These are phyloP conservation scores for Jacaranda copaia DNA, from an alignment of 257 asterid genomes.

Conservation along the genomic window DNA sequence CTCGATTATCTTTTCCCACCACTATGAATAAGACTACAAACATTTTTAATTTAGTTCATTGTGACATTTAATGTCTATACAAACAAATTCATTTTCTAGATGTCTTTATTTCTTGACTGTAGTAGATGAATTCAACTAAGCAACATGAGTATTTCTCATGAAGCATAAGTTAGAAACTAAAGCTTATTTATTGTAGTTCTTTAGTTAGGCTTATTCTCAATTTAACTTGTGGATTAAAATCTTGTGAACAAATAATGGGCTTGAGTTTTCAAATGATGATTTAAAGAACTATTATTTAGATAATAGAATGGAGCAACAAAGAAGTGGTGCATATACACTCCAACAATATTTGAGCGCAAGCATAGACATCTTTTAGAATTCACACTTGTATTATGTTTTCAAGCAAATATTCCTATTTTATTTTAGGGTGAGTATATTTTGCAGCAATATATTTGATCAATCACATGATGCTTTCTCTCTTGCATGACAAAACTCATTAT, in stretches of 20 bases:
- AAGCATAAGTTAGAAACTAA: background rate
- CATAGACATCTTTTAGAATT: conserved; percentile 17
- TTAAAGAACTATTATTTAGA: background rate
- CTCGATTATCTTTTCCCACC: background rate
- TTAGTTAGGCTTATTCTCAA: background rate
- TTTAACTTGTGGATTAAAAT: background rate
- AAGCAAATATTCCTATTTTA: background rate
- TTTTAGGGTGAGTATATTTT: conserved; percentile 28
- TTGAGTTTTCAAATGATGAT: background rate
- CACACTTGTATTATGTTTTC: conserved; percentile 9
- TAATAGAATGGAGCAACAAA: conserved; percentile 1
- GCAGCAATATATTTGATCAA: conserved; percentile 25
- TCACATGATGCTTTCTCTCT: background rate
- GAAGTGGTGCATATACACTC: conserved; percentile 1
- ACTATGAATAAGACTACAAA: background rate
- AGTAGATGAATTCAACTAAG: conserved; percentile 22
- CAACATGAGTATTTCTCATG: conserved; percentile 22
- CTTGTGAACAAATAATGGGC: background rate
- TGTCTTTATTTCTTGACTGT: conserved; percentile 16
- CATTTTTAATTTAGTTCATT: conserved; percentile 22
- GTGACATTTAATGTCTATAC: conserved; percentile 30
- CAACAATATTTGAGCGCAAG: conserved; percentile 28
- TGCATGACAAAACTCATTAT: background rate
- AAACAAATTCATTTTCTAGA: background rate
- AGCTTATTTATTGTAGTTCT: background rate